Evolutionary conservation across 2,329 filamentous ascomycete genomes (phyloP), one percentile per base, ranked within the genome.

Genomic region (Coniochaeta prunicola): DNA sequence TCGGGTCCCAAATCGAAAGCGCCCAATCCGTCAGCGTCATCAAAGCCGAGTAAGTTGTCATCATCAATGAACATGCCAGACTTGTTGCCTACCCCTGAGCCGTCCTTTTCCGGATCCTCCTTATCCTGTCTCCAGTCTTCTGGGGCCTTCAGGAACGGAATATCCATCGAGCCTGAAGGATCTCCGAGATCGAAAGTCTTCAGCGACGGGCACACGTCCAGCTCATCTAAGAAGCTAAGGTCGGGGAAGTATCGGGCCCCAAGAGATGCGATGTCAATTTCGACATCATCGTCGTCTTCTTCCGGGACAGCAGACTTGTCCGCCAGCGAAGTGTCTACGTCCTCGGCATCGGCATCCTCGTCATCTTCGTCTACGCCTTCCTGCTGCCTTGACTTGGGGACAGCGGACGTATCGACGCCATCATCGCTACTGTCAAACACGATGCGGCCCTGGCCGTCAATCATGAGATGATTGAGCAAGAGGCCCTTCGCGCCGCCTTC

Each of bases 381-480:
- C 59, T 70, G 68, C 55, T 70, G 69, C 38, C 69, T 67, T 61
- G 68, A 69, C 68, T 72, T 77, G 58, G 72, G 74, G n/a, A 70
- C 68, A 19, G 70, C 71, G 13, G 77, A 75, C 19, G 76, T 76
- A 63, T 87, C 84, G 17, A 77, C 82, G 21, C 82, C 74, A 71
- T 97, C 94, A 71, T 99, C 93, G 69, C 92, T 97, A 76, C 93
- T 97, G 75, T 99, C 94, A 69, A 99, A 99, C 5, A 99, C 92
- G 62, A 99, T 99, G 36, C 93, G 85, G 45, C 94, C 94, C 63
- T 91, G 86, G 1, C 85, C 84, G 72, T 99, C 94, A 64, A 99
- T 97, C 69, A 93, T 91, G n/a, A 99, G 80, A 73, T 99, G 93
- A 69, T 99, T 99, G 33, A 99, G 81, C 21, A 99, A 80, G 45